phyloP scores from a whole-genome alignment of 2,329 filamentous ascomycete species.

The Cadophora gregata region DNA sequence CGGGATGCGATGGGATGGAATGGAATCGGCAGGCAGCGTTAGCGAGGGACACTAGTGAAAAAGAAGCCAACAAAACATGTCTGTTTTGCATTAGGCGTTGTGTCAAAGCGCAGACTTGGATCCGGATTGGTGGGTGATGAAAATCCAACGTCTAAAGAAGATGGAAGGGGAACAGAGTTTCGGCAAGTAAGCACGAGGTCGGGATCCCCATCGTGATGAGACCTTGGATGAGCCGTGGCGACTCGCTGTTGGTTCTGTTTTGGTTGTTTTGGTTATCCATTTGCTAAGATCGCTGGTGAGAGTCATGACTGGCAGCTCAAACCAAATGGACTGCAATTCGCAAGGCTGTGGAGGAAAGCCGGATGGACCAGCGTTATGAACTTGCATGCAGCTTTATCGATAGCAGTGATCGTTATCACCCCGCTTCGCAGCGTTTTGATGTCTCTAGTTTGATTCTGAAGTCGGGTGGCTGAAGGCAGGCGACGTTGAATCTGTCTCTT shows the following conservation, averaged over 20 bases:
- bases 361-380: constrained; percentile 3
- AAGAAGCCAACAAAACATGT: constrained; percentile 12
- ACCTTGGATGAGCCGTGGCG: not conserved
- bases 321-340: not conserved
- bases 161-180: not conserved
- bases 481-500: constrained; percentile 12
- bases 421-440: constrained; percentile 11
- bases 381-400: constrained; percentile 29
- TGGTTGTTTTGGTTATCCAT: not conserved
- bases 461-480: not conserved
- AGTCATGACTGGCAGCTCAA: not conserved
- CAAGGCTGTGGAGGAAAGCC: not conserved
- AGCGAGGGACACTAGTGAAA: not conserved
- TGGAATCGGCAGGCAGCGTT: not conserved
- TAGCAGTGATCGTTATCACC: constrained; percentile 22
- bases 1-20: not conserved
- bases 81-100: constrained; percentile 7
- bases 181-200: not conserved
- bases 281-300: not conserved
- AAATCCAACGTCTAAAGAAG: not conserved
- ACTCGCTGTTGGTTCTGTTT: constrained; percentile 17
- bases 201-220: not conserved
- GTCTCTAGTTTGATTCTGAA: not conserved
- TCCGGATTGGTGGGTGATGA: not conserved
- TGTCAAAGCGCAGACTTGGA: constrained; percentile 11